Evolutionary conservation across 202 grass and related monocot species (phyloP), one percentile per base, ranked within the genome.

Genomic region (Setaria italica): DNA sequence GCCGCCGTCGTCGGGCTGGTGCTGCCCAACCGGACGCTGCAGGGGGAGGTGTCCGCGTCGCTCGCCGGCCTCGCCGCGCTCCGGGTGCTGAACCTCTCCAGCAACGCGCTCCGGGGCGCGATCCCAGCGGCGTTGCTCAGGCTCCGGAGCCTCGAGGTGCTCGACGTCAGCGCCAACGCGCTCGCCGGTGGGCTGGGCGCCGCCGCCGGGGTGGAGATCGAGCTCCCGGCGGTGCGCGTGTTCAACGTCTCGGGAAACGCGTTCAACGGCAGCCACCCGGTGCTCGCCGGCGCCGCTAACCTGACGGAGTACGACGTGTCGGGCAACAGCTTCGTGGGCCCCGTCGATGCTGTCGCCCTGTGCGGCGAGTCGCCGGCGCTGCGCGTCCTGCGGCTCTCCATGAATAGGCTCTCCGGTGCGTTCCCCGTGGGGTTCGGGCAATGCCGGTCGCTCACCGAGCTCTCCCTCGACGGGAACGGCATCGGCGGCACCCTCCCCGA

Each of bases 241-340:
- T 91, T 98, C 91, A 98, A 98, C 72, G 25, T 95, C 21, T 98
- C 96, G 3, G 77, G 76, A 76, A 98, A 98, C 86, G 54, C 77
- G 32, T 92, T 98, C 76, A 88, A 55, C 48, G 90, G 86, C 54
- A 64, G 60, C 32, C 91, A 86, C 49, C 95, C 93, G 15, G 76
- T 86, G 81, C 85, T 95, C 25, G 1, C 70, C 33, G 7, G 41
- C 29, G 86, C 85, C 3, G 15, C 9, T n/a, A 87, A 82, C 79
- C 89, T 98, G 55, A 70, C 41, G 7, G 42, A 4, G 47, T 95
- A 88, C 78, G 91, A 95, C 41, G 78, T 76, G 60, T 84, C 82
- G 3, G 79, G 14, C 0, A 98, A 95, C 83, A 7, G 0, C 7
- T 95, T 97, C 67, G 76, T 1, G 0, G 92, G 92, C 0, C 3